These are phyloP conservation scores for Lasiodiplodia gonubiensis DNA, from an alignment of 2,329 filamentous ascomycete species.

Conservation along the genomic window DNA sequence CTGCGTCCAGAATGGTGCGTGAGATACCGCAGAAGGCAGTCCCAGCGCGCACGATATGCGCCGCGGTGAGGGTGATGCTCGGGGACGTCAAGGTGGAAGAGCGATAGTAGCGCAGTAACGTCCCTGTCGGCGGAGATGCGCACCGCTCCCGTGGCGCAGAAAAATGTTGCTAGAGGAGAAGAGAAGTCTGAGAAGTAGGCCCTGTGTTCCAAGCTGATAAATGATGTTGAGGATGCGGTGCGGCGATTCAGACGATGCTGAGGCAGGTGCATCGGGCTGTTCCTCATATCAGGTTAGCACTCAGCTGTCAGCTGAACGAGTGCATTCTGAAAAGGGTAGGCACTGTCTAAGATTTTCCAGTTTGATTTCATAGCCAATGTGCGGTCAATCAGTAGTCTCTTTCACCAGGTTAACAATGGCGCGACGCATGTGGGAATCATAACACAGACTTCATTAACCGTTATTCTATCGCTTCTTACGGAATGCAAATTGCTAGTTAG, in stretches of 20 bases:
- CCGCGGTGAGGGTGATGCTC: no score
- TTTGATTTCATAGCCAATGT: not conserved
- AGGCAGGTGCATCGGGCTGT: not conserved
- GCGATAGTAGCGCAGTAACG: no score
- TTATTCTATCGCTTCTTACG: constrained; percentile 8
- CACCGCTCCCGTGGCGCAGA: no score
- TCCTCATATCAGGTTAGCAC: not conserved
- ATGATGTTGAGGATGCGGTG: not conserved
- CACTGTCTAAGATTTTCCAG: not conserved
- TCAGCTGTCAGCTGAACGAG: not conserved
- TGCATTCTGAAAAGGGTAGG: not conserved
- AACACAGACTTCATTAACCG: not conserved
- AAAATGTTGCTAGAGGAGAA: no score
- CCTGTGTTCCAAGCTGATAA: not conserved
- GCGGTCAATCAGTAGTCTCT: not conserved
- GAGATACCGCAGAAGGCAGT: not conserved
- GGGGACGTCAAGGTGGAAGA: no score
- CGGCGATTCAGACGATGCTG: not conserved
- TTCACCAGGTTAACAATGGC: not conserved
- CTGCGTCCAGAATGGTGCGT: not conserved
- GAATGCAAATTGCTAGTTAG: not conserved
- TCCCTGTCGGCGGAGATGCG: no score
- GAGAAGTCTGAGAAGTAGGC: no score
- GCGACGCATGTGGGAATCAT: not conserved
- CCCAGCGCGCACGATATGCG: no score